These are phyloP conservation scores for Monosporozyma unispora DNA, from an alignment of 805 yeast species.

Conservation along the genomic window DNA sequence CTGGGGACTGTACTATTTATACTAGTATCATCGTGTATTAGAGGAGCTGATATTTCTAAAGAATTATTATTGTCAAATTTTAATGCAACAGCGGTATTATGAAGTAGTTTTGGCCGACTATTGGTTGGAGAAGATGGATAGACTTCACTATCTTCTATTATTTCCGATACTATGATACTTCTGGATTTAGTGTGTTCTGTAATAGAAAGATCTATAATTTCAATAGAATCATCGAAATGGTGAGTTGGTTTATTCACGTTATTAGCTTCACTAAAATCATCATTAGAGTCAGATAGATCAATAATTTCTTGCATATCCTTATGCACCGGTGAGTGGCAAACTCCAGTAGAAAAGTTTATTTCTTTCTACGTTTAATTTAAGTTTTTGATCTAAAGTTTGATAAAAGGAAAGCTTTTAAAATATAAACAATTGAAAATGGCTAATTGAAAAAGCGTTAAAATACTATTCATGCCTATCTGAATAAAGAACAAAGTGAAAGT, in stretches of 20 bases:
- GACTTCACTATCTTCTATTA: neutral
- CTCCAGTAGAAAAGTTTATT: too few relatives aligned
- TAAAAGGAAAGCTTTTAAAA: neutral
- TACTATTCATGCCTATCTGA: too few relatives aligned
- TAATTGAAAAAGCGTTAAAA: too few relatives aligned
- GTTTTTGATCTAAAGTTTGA: too few relatives aligned
- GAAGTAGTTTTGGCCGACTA: neutral
- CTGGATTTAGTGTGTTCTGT: neutral
- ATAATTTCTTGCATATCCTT: slow-evolving; percentile 4
- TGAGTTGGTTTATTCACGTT: neutral
- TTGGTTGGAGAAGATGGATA: neutral
- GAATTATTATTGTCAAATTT: slow-evolving; percentile 6
- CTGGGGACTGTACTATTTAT: slow-evolving; percentile 1
- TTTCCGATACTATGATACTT: neutral
- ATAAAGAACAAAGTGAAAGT: too few relatives aligned
- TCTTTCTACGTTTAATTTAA: too few relatives aligned
- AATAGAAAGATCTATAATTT: slow-evolving; percentile 1
- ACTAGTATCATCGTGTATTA: slow-evolving; percentile 15
- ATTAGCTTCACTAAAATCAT: neutral
- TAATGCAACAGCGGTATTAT: neutral
- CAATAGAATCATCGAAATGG: neutral
- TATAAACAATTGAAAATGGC: neutral
- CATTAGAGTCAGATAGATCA: slow-evolving; percentile 5
- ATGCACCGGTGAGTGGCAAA: neutral
- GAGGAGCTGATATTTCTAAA: slow-evolving; percentile 18